Base-by-base conservation (phyloP, 2,329 filamentous ascomycete genomes). In the Alternaria atra region DNA sequence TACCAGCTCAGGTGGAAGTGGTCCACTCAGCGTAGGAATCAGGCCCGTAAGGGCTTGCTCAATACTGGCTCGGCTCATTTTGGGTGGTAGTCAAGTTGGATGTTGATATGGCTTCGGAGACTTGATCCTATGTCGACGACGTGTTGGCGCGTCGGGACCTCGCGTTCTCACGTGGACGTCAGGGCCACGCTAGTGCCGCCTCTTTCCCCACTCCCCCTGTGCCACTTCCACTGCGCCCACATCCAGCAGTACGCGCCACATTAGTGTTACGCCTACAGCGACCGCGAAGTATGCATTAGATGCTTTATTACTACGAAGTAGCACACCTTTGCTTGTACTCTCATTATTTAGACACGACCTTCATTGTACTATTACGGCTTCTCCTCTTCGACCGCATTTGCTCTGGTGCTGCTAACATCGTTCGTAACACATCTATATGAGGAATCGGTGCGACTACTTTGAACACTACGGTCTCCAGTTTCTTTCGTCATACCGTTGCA, bases 21-120 rank as follows among this genome's bases (percentile, higher is more conserved):
- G 73, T 1, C 74, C 73, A 56, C 73, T 75, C 7, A 77, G 53
- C 1, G 78, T 78, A 5, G 80, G 79, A 8, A 81, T 61, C 20
- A 86, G 81, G 39, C 82, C 81, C n/a, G 68, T 76, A 2, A 78
- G 64, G 27, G 75, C 71, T 53, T 78, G 75, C 50, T 78, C 75
- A 10, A 76, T 68, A 30, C 48, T 68, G 48, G 66, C 61, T 35
- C 61, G 58, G 32, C 68, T 71, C 70, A 72, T 72, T 40, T n/a
- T 61, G 13, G 8, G 4, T 15, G 12, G 1, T 15, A 27, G n/a
- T 27, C n/a, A 27, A 15, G 32, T 12, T 34, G 1, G 10, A 34
- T 43, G 39, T 34, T 13, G 10, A n/a, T 5, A 27, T 35, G 4
- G 23, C 3, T 29, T 29, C 4, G 6, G 13, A 4, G 25, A 32